Percentiles rank a stretch among this genome's conserved stretches.
These are phyloP conservation scores for Pseudogymnoascus sp. DNA, from an alignment of 2,329 filamentous ascomycete genomes.

Conservation along the genomic window DNA sequence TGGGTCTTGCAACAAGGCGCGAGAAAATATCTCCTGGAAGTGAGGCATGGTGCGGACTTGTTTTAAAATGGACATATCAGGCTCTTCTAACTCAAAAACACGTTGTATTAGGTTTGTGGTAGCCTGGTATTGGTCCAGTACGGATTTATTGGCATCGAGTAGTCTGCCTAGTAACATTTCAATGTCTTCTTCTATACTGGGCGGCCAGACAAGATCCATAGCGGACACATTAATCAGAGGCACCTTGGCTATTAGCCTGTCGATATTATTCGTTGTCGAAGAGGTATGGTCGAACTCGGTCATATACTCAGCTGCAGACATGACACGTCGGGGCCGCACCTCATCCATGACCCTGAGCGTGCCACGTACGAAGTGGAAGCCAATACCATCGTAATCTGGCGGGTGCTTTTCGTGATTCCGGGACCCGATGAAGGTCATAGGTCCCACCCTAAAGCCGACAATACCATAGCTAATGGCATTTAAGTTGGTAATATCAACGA, in stretches of 20 bases:
- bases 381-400: neutral
- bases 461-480: slow-evolving; percentile 18
- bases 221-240: neutral
- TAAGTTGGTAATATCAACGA: slow-evolving; percentile 20
- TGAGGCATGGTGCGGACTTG: neutral
- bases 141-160: neutral
- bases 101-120: neutral
- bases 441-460: slow-evolving; percentile 18
- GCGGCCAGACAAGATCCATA: neutral
- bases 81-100: neutral
- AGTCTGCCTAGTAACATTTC: neutral
- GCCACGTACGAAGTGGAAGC: neutral
- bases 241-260: neutral
- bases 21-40: neutral
- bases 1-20: neutral
- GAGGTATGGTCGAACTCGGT: neutral
- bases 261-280: neutral
- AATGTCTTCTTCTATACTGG: neutral
- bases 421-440: slow-evolving; percentile 15
- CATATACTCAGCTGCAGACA: neutral
- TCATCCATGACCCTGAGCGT: neutral
- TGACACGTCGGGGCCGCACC: neutral
- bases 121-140: neutral
- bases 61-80: neutral
- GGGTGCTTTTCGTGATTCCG: slow-evolving; percentile 7